Base-by-base conservation (phyloP, 2,329 filamentous ascomycete species). In the Colletotrichum musicola region DNA sequence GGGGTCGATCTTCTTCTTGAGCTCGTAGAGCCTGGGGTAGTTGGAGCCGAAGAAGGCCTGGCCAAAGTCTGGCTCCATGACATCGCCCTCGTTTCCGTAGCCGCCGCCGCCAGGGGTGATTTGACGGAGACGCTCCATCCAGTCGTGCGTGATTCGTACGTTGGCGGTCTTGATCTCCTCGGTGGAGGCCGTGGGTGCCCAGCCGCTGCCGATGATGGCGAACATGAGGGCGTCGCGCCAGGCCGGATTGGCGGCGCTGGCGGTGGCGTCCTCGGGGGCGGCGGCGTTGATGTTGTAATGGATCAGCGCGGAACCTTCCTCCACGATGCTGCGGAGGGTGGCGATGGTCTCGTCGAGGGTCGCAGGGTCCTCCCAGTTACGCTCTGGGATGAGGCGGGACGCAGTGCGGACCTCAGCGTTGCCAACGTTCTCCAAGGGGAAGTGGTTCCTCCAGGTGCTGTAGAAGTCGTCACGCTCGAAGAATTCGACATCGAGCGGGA, bases 161-260 rank as follows among this genome's bases (percentile, higher is more conserved):
- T 77, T 76, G 4, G 73, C 62, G n/a, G 70, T 18, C 59, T 54
- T 61, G 5, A 66, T 46, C 57, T 71, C 69, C 54, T 70, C 67
- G 2, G 20, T 16, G 13, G 69, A 57, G 5, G 63, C 66, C 16
- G 51, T 58, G 2, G 51, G n/a, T 12, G 59, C 58, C 69, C 67
- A 71, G 3, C 51, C 57, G 12, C 56, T 27, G 13, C 66, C 62
- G 51, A 73, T 71, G 69, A 81, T 81, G 56, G 72, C 72, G 62
- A 79, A 78, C 75, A 81, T 74, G 38, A 76, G 72, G 7, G 79
- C 78, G 1, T 78, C 77, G n/a, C 84, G 77, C 83, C 84, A 86
- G 0, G 83, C 84, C 0, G 83, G 84, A 59, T 81, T 80, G n/a
- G 80, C 74, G 6, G 81, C 77, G 20, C 79, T 82, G 47, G 75